Conservation (phyloP, 768 basidiomycete species). For the Hericium alpestre region DNA sequence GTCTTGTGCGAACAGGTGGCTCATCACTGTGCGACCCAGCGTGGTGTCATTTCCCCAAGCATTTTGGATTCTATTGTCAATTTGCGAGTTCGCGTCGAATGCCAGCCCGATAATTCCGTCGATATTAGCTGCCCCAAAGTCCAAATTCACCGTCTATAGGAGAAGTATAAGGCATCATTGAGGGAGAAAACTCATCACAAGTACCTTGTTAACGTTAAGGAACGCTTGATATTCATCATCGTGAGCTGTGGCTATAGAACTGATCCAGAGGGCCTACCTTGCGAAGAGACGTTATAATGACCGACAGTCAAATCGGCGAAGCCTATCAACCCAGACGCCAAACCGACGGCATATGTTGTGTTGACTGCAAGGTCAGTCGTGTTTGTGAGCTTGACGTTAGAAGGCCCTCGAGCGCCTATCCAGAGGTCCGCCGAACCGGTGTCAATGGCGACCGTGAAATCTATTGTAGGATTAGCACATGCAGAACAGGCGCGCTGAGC, state of each 20-base stretch:
- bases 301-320: not conserved
- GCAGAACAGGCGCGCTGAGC: not conserved
- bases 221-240: not conserved
- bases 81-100: not conserved
- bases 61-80: not conserved
- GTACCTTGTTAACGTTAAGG: not conserved
- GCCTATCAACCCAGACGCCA: not conserved
- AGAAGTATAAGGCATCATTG: not conserved
- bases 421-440: not conserved
- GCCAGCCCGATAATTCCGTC: not conserved
- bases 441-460: not conserved
- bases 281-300: not conserved
- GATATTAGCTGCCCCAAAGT: not conserved
- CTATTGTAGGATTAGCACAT: not conserved
- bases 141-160: not conserved
- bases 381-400: not conserved
- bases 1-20: not conserved
- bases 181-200: not conserved
- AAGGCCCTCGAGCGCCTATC: not conserved
- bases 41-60: constrained; percentile 1
- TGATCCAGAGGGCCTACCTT: not conserved
- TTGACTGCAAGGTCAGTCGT: not conserved
- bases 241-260: not conserved
- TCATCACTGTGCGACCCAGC: constrained; percentile 7
- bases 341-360: not conserved